Base-by-base conservation (phyloP, 2,329 filamentous ascomycete genomes). In the Xylaria sp. region DNA sequence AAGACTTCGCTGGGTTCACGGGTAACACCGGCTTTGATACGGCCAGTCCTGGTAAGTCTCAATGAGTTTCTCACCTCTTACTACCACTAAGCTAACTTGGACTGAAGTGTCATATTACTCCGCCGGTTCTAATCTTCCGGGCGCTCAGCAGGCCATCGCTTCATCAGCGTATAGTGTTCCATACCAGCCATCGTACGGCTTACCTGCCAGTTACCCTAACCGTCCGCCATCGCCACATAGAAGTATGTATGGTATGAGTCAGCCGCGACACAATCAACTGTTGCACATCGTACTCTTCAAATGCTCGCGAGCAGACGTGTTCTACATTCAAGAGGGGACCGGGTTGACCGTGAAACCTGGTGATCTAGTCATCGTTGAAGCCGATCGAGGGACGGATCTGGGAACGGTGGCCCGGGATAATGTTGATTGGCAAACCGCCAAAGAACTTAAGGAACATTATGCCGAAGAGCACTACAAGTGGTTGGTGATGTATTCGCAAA, bases 401-500 rank as follows among this genome's bases (percentile, higher is more conserved):
- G 97, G 96, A 53, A 97, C 95, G 30, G 95, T 99, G 32, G 92
- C 93, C 61, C 90, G 92, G 73, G 92, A 94, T 71, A 94, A 97
- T 74, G 90, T 98, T 47, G 92, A 93, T 70, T 94, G 94, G 86
- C 91, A 94, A 72, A 89, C 91, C 60, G 96, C 96, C 8, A 94
- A 96, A 76, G 92, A 96, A 56, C 83, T 94, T 72, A 97, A 98
- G 79, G 93, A 97, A 74, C 91, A 96, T 74, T 97, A 95, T 73
- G 92, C 92, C 1, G 93, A 98, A 78, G 94, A 98, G 78, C 96
- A 99, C 79, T 98, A 97, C 82, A 94, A 94, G 76, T 98, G 95
- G 93, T 86, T 99, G 61, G 97, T 98, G 92, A 96, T 98, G 92
- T 99, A 98, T 80, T 97, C 94, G 1, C 91, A 94, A 78, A 92